phyloP scores from a whole-genome alignment of 257 asterid species.

The Knoxia roxburghii region DNA sequence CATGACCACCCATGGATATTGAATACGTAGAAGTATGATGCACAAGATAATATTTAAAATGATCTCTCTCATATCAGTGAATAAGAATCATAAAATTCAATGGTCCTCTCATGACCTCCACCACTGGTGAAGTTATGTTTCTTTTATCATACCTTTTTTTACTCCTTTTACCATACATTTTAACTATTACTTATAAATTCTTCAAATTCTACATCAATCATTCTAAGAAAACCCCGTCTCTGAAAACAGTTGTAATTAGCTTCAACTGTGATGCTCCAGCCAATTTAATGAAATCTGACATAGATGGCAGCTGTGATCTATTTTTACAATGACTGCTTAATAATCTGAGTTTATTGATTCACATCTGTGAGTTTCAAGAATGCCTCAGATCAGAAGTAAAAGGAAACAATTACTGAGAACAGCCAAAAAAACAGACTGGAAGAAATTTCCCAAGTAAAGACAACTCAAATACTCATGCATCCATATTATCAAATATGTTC shows the following conservation, averaged over 20 bases:
- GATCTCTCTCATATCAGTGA: not conserved
- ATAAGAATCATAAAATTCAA: not conserved
- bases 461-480: no score
- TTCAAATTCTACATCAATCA: not conserved
- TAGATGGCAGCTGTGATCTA: not conserved
- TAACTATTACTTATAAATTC: not conserved
- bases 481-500: not conserved
- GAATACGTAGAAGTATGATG: not conserved
- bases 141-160: no score
- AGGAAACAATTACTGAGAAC: not conserved
- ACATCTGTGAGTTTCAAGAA: not conserved
- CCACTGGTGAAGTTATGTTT: no score
- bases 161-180: not conserved
- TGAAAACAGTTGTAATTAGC: not conserved
- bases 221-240: no score
- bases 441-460: no score
- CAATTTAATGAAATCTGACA: not conserved
- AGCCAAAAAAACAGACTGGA: no score
- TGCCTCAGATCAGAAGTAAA: not conserved
- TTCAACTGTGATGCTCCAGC: not conserved
- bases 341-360: not conserved
- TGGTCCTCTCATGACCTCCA: not conserved
- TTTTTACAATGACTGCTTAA: not conserved
- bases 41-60: not conserved
- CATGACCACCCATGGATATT: not conserved